Base-by-base conservation (phyloP, 2,329 filamentous ascomycete species). In the Teratosphaeria epicoccoides region DNA sequence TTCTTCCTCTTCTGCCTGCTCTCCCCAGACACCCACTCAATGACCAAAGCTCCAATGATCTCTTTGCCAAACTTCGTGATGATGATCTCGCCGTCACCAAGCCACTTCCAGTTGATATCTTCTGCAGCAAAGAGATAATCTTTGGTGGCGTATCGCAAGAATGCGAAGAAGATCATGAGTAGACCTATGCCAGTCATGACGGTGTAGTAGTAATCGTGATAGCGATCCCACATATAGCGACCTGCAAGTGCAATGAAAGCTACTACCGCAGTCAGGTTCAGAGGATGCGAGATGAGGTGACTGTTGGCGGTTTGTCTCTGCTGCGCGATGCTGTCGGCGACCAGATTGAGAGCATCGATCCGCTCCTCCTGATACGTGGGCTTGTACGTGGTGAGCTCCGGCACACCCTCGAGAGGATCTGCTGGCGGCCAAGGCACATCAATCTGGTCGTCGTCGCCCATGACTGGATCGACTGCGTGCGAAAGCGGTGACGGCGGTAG, bases 241-340 rank as follows among this genome's bases (percentile, higher is more conserved):
- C 66, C 69, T 20, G 73, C 55, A 4, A 72, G 46, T 4, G 69
- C 62, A 17, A 75, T 59, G 26, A 73, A 53, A 0, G 63, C 63
- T 4, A 71, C 61, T n/a, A 74, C 56, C 1, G 66, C 12, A 1
- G 65, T 58, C 24, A 76, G 58, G 59, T 74, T 77, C 45, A 74
- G 62, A 24, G 78, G 73, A 68, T 88, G 81, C 60, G 78, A 79
- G 55, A 87, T 73, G 53, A 93, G 72, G 56, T 79, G 72, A 50
- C 73, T 71, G 43, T 82, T 79, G 20, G 86, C 81, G 7, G 77
- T 71, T 65, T 88, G 83, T 55, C 85, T 82, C 73, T 93, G 88
- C 70, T 95, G 85, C 29, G 87, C 86, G 47, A 94, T 80, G 53
- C 84, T 88, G 69, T 91, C 87, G 55, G 88, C 84, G 37, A 95